Base-by-base conservation (phyloP, 495 filamentous ascomycete species). In the Penicillium flavigenum region DNA sequence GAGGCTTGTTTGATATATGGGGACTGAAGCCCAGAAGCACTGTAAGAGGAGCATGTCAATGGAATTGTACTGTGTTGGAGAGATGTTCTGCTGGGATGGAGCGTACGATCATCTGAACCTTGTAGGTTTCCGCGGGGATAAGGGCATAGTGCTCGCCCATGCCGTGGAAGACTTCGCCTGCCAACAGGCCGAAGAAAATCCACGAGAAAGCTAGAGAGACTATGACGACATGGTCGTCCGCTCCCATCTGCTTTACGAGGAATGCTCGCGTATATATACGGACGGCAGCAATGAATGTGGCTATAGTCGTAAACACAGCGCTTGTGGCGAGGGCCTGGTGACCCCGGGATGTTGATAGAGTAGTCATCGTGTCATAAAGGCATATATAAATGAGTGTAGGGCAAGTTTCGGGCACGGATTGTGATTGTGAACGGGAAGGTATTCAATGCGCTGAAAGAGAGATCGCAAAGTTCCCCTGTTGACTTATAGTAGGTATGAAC, bases 181-280 rank as follows among this genome's bases (percentile, higher is more conserved):
- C 63, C 26, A 72, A 62, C 11, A 76, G 38, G 16, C 65, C 73
- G 29, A 68, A 72, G 44, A 74, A 74, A 1, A 46, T 62, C 68
- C 72, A 72, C n/a, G 72, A 73, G 56, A 72, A 72, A n/a, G 55
- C 38, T 60, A 74, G 29, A 7, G 47, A 51, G 19, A 36, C 27
- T 20, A 52, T 57, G 42, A 74, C 66, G 19, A 67, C 62, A 57
- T 71, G 73, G 60, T 79, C 82, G 64, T 63, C 91, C 16, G 75
- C 73, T 26, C 88, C 88, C 26, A 74, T 79, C 45, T 84, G 82
- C 69, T 80, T 83, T 69, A 77, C 83, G 17, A 77, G 68, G 42
- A 68, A 79, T 26, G 78, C 78, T 65, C 83, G 84, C 67, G 81
- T 82, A 24, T 76, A 85, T 34, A 76, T 63, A 17, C 73, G 73